phyloP scores from a whole-genome alignment of 352 stramenopile species.

The Phytophthora fragariae region DNA sequence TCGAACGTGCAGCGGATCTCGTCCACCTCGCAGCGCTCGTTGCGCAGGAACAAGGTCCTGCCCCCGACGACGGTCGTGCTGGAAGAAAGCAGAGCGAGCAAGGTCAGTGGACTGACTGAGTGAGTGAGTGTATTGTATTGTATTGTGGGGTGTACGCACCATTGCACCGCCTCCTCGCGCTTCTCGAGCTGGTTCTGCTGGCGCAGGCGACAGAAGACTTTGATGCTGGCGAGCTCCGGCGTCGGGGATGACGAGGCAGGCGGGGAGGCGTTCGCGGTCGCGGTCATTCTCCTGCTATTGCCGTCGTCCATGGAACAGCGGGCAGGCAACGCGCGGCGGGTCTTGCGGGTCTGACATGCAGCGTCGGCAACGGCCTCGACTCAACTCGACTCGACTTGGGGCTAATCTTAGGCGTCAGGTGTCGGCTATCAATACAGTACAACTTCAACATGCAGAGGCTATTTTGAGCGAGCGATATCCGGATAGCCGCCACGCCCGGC shows the following conservation, averaged over 20 bases:
- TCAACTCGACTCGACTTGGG: background rate
- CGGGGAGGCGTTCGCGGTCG: conserved; percentile 20
- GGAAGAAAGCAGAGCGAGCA: background rate
- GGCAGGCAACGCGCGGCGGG: background rate
- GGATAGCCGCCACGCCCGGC: background rate
- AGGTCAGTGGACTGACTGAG: no score
- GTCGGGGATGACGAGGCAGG: background rate
- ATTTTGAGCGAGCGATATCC: background rate
- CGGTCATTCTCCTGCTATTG: conserved; percentile 30
- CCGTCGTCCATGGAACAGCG: conserved; percentile 31
- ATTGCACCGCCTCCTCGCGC: conserved; percentile 64
- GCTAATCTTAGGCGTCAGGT: background rate
- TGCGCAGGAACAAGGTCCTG: conserved; percentile 67
- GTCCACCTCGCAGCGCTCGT: conserved; percentile 75
- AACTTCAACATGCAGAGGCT: background rate
- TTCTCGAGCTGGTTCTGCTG: conserved; percentile 83
- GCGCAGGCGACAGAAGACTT: conserved; percentile 80
- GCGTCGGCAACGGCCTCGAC: background rate
- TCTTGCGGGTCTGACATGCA: conserved; percentile 4
- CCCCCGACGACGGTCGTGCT: conserved; percentile 69
- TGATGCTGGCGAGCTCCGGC: conserved; percentile 54
- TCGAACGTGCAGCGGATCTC: conserved; percentile 83
- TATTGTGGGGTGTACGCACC: conserved; percentile 31
- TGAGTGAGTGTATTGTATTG: background rate
- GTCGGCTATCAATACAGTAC: background rate